Conservation (phyloP, 1,284 basidiomycete genomes). For the Tausonia pullulans region DNA sequence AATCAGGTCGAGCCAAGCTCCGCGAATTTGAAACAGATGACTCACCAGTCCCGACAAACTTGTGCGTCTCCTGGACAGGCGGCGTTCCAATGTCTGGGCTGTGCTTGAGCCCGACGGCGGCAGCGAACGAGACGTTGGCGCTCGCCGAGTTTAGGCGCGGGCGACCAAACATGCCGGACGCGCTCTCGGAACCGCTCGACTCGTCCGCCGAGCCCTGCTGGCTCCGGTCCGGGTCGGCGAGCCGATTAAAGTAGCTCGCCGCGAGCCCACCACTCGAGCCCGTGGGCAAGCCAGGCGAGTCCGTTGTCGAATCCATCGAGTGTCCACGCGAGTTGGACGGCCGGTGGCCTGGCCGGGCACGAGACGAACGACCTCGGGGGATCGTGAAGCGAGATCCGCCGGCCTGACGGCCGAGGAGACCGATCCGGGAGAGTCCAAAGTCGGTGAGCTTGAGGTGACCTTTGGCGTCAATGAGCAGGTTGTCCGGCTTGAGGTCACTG, state of each 20-base stretch:
- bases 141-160: no score
- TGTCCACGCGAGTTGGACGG: conserved; percentile 45
- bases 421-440: conserved; percentile 93
- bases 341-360: conserved; percentile 37
- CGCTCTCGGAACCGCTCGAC: conserved; percentile 72
- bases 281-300: conserved; percentile 36
- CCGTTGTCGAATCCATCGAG: conserved; percentile 63
- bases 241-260: conserved; percentile 58
- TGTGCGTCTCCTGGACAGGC: conserved; percentile 53
- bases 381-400: conserved; percentile 50
- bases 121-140: conserved; percentile 47
- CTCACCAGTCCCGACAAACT: conserved; percentile 70
- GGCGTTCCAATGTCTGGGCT: conserved; percentile 47
- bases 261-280: conserved; percentile 42
- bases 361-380: conserved; percentile 33
- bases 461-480: conserved; percentile 87
- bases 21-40: no score
- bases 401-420: conserved; percentile 91
- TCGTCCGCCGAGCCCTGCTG: conserved; percentile 50
- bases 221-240: conserved; percentile 19
- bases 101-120: conserved; percentile 21
- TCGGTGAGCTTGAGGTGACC: conserved; percentile 96
- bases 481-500: conserved; percentile 97
- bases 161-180: not conserved
- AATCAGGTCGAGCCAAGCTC: no score